A percentile compares a stretch with the other conserved stretches of the same genome.
Evolutionary conservation across 306 rosid species (phyloP).

Genomic region (Hippophae rhamnoides): DNA sequence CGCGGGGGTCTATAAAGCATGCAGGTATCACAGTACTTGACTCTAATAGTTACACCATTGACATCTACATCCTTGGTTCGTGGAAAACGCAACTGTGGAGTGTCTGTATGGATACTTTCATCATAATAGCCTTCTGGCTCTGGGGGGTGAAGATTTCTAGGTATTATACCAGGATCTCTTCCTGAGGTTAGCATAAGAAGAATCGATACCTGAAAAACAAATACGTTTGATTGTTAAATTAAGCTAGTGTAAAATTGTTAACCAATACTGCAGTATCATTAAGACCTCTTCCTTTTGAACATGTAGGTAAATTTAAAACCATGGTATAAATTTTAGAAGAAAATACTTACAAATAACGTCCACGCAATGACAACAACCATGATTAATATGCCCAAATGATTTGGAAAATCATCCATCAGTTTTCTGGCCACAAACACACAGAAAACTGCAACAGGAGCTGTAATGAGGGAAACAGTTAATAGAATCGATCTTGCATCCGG

Average conservation of each 20-base stretch:
- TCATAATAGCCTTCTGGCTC: conserved; percentile 28
- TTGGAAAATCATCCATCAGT: conserved; percentile 18
- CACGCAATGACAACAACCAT: conserved; percentile 10
- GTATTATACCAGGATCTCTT: conserved; percentile 34
- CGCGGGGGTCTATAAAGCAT: conserved; percentile 35
- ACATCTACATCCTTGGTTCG: conserved; percentile 22
- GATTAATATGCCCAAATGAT: conserved; percentile 23
- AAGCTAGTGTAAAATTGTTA: no score
- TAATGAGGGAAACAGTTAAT: conserved; percentile 22
- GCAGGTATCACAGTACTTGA: conserved; percentile 34
- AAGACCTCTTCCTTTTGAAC: no score
- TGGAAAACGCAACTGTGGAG: conserved; percentile 19
- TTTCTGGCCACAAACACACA: conserved; percentile 26
- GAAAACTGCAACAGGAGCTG: conserved; percentile 22
- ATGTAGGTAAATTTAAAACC: no score
- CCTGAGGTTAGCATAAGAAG: conserved; percentile 26
- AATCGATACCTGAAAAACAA: conserved; percentile 22
- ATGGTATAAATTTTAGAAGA: not conserved
- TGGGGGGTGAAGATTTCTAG: conserved; percentile 30
- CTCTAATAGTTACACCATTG: conserved; percentile 25
- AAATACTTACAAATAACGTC: conserved; percentile 17
- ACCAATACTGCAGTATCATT: no score
- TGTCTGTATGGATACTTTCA: conserved; percentile 16
- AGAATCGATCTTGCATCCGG: conserved; percentile 30
- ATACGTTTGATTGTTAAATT: not conserved